Base-by-base conservation (phyloP, 257 asterid genomes). In the Vinca minor region DNA sequence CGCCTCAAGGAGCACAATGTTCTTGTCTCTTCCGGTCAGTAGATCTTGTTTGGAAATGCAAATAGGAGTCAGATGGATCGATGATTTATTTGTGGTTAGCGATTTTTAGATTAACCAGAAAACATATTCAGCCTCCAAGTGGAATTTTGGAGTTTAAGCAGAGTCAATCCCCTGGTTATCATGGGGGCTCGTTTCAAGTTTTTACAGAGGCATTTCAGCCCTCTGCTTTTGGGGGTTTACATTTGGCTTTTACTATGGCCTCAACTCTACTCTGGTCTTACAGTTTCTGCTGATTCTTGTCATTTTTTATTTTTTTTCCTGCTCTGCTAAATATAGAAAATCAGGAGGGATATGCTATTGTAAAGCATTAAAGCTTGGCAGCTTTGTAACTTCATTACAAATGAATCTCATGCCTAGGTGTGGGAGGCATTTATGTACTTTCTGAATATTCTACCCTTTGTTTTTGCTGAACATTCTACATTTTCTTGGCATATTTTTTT, bases 1-100 rank as follows among this genome's bases (percentile, higher is more conserved):
- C 94, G 86, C 71, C 78, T 93, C 32, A 87, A 79, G 77, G 97
- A 93, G 78, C 99, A 87, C 71, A 84, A 89, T 17, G 97, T 93
- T 52, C 86, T 93, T 9, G 83, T 82, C 23, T 89, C 97, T 8
- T 85, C 99, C 7, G 94, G 87, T 71, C 81, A 74, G 74, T 89
- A 76, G 68, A 70, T 54, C 28, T 52, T 28, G 44, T 20, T 26
- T 25, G 59, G 35, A 26, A 52, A 53, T 63, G 64, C 78, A 55
- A 54, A 64, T 45, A 61, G 69, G 48, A 3, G n/a, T 57, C 20
- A 31, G 29, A 23, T 28, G 15, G 2, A 28, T 55, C 31, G 26
- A 59, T 53, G 60, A 68, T 59, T 54, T 13, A 17, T 58, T 68
- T 53, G 64, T 44, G 67, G 66, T 32, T 54, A 42, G 58, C 61